Conservation (phyloP, 2,329 filamentous ascomycete genomes). For the Botrytis sinoallii region DNA sequence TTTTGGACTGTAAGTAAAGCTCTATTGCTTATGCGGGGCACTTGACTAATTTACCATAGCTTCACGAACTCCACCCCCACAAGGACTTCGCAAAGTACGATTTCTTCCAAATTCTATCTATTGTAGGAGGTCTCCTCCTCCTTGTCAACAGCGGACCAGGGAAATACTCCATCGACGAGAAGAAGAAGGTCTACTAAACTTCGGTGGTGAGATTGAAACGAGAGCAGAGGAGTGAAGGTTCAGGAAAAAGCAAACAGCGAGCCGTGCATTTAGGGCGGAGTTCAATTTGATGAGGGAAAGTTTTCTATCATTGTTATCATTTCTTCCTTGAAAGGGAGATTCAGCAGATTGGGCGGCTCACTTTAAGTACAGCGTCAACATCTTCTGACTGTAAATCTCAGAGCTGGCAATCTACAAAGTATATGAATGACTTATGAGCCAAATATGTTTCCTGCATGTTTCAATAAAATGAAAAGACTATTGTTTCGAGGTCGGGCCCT, state of each 20-base stretch:
- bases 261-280: constrained; percentile 20
- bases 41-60: constrained; percentile 49
- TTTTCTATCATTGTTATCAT: constrained; percentile 13
- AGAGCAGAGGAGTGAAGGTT: constrained; percentile 24
- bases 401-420: constrained; percentile 6
- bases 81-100: constrained; percentile 99
- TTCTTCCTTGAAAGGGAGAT: not conserved
- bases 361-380: constrained; percentile 18
- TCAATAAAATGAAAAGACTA: not conserved
- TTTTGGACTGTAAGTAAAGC: constrained; percentile 87
- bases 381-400: constrained; percentile 22
- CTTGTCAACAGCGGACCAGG: constrained; percentile 98
- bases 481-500: not conserved
- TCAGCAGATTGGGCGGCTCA: constrained; percentile 5
- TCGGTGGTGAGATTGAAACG: constrained; percentile 16
- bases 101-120: constrained; percentile 99
- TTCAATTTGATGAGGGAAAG: constrained; percentile 12
- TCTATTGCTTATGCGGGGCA: constrained; percentile 14
- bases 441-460: not conserved
- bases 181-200: constrained; percentile 97
- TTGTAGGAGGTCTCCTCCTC: constrained; percentile 92
- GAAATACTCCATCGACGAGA: constrained; percentile 98
- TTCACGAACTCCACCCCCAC: constrained; percentile 96
- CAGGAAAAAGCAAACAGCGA: constrained; percentile 24
- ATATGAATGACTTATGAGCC: constrained; percentile 5